These are phyloP conservation scores for Rhodotorula sp. DNA, from an alignment of 1,284 basidiomycete species.

Conservation along the genomic window DNA sequence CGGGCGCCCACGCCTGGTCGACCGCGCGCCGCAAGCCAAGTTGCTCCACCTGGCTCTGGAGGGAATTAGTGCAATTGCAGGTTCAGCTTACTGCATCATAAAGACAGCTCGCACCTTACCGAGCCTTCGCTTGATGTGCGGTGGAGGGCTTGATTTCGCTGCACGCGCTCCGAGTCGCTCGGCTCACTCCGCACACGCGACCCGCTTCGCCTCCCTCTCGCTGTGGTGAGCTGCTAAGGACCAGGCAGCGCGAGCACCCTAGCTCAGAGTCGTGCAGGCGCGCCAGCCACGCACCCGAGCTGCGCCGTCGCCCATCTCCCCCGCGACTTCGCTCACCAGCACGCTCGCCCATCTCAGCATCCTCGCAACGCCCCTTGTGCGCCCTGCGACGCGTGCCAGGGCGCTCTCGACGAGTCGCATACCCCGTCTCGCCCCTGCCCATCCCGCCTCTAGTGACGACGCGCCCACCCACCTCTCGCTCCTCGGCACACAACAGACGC, in stretches of 20 bases:
- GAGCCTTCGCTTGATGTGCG: too few species aligned
- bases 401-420: not conserved
- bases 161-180: not conserved
- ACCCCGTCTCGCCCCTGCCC: not conserved
- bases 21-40: too few species aligned
- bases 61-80: too few species aligned
- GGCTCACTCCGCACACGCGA: not conserved
- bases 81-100: too few species aligned
- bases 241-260: not conserved
- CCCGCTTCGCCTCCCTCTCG: not conserved
- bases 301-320: not conserved
- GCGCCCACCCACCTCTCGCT: not conserved
- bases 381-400: not conserved
- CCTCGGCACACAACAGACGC: slow-evolving; percentile 1
- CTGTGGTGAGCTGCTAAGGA: too few species aligned
- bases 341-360: not conserved
- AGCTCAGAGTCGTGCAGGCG: too few species aligned
- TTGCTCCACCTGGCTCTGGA: too few species aligned
- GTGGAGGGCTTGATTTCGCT: not conserved
- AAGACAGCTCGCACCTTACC: not conserved
- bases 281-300: too few species aligned
- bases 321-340: not conserved
- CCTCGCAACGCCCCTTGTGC: too few species aligned
- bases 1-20: not conserved
- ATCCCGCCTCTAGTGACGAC: not conserved